Base-by-base conservation (phyloP, 1,284 basidiomycete species). In the Polyporus tsugae region DNA sequence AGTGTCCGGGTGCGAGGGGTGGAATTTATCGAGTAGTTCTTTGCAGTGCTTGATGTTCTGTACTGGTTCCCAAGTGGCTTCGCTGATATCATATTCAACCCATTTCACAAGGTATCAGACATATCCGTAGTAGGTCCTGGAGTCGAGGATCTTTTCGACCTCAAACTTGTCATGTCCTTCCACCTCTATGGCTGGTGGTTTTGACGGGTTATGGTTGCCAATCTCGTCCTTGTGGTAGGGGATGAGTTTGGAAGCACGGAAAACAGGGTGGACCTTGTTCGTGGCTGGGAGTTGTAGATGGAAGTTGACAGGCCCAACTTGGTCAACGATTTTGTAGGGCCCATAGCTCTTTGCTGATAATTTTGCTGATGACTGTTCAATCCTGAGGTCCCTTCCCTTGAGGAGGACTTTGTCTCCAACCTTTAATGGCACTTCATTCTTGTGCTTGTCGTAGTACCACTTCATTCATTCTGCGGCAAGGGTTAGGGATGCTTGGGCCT, bases 341-440 rank as follows among this genome's bases (percentile, higher is more conserved):
- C 49, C 22, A 22, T 25, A 52, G 25, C 29, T 52, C 49, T 52
- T 52, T 5, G 49, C 22, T 3, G 49, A 52, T 1, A 52, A 22
- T 6, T 52, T 52, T 1, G 49, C n/a, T 10, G 22, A 6, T 10
- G 49, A 22, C 9, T 52, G 9, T 1, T 22, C 2, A 6, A 52
- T 52, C 49, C 19, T 36, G 5, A 59, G 57, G 57, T 59, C 39
- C 1, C 22, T 29, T 19, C 35, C 59, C 25, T 60, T 42, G 38
- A 60, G 59, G 39, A 39, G 25, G 17, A 60, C 59, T 5, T 44
- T 29, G 59, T 41, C 59, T 5, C 42, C 38, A 41, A 60, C 38
- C 19, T 60, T 60, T 39, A 60, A 60, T n/a, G n/a, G n/a, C n/a
- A n/a, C n/a, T n/a, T n/a, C n/a, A n/a, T n/a, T n/a, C n/a, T n/a